Evolutionary conservation across 495 filamentous ascomycete species (phyloP), one percentile per base, ranked within the genome.

Genomic region (Neurospora sp.): DNA sequence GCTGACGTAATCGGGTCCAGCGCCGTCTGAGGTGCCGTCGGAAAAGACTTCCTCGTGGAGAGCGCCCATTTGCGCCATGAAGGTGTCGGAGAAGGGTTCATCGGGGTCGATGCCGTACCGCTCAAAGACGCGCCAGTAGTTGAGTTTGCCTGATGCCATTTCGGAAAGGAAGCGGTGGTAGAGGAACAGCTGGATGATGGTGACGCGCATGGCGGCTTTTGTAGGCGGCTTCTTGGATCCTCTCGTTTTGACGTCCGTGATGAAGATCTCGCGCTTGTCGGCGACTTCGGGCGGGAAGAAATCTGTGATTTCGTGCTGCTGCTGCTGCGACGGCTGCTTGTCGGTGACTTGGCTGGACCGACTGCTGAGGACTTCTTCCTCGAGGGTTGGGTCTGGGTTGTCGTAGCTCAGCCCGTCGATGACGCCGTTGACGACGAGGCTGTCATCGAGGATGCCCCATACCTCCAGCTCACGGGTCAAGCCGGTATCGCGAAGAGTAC

Each of bases 201-300:
- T 93, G 0, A 90, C 92, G 13, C 92, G 90, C 24, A 94, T 88
- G n/a, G 90, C 88, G 2, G 89, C 83, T 37, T 87, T 89, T 28
- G 86, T 84, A 0, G 95, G 94, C 1, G 93, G 74, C 15, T 86
- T 86, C 15, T 84, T 83, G 48, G 84, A 87, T 9, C 80, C 86
- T 66, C 94, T 88, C 1, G 96, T 98, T 80, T 99, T 99, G 71
- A 96, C 89, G 76, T 99, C 96, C 8, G 90, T 92, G 70, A 99
- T 82, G 79, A 94, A 98, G 17, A 94, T 84, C 38, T 82, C 83
- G 73, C 73, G 75, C 19, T 73, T 40, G 31, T 72, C 69, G 48
- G 73, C 75, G 13, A 19, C 24, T 66, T 66, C 54, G 15, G 54
- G 38, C 43, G 71, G 37, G 21, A 77, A 72, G 69, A 73, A 77